Conservation (phyloP, 176 grass and related monocot species). For the Tuctoria greenei region DNA sequence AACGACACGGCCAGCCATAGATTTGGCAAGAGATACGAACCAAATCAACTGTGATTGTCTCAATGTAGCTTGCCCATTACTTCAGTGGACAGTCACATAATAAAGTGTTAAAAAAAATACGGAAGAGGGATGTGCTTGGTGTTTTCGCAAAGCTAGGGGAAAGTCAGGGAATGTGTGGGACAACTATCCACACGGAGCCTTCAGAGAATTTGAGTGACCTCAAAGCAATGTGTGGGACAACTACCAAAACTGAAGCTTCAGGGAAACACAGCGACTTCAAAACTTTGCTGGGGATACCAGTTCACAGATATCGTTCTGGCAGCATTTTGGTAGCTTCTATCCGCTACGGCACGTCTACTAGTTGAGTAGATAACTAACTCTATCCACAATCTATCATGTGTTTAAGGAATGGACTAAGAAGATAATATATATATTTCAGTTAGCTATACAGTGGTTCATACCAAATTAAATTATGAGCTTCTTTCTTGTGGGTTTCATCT, state of each 20-base stretch:
- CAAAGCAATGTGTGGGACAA: constrained; percentile 25
- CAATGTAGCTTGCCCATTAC: constrained; percentile 13
- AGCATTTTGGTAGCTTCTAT: background rate
- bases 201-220: background rate
- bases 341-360: background rate
- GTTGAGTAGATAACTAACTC: background rate
- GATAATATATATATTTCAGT: background rate
- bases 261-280: background rate
- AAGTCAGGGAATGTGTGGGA: constrained; percentile 7
- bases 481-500: background rate
- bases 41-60: constrained; percentile 15
- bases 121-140: background rate
- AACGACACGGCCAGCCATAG: background rate
- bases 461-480: constrained; percentile 13
- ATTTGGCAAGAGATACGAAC: background rate
- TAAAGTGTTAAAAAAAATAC: constrained; percentile 8
- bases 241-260: constrained; percentile 15
- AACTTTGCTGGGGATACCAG: background rate
- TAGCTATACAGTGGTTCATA: background rate
- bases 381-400: constrained; percentile 8
- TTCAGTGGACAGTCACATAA: constrained; percentile 29
- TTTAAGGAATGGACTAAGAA: background rate
- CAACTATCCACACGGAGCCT: constrained; percentile 16
- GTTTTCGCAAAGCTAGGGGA: background rate
- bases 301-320: background rate